phyloP scores from a whole-genome alignment of 2,329 filamentous ascomycete species.

The Rutstroemia sp. region DNA sequence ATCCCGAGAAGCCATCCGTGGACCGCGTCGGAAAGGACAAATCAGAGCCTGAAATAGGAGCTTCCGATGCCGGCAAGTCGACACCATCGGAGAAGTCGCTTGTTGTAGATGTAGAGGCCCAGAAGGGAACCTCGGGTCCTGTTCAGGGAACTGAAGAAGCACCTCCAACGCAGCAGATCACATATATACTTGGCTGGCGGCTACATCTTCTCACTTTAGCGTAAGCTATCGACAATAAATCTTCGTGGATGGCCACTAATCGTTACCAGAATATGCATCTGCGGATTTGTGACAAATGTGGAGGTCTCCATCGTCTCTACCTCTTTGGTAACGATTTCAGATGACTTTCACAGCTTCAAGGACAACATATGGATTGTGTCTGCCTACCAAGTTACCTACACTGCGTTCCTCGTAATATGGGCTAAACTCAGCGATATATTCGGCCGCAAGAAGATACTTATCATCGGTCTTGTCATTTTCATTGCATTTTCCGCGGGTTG shows the following conservation, averaged over 20 bases:
- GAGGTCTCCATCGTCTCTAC: background rate
- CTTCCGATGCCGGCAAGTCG: background rate
- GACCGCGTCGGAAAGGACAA: background rate
- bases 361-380: background rate
- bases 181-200: background rate
- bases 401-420: background rate
- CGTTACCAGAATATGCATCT: constrained; percentile 8
- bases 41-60: background rate
- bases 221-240: background rate
- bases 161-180: background rate
- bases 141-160: background rate
- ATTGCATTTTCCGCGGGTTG: background rate
- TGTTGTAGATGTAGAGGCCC: background rate
- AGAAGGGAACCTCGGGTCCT: background rate
- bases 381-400: background rate
- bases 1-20: background rate
- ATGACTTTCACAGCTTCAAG: background rate
- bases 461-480: background rate
- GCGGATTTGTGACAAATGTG: background rate
- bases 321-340: background rate
- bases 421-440: constrained; percentile 1
- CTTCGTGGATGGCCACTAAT: background rate
- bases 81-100: background rate
- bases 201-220: background rate
- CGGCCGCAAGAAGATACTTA: background rate